These are phyloP conservation scores for Podospora didyma DNA, from an alignment of 495 filamentous ascomycete species.

Conservation along the genomic window DNA sequence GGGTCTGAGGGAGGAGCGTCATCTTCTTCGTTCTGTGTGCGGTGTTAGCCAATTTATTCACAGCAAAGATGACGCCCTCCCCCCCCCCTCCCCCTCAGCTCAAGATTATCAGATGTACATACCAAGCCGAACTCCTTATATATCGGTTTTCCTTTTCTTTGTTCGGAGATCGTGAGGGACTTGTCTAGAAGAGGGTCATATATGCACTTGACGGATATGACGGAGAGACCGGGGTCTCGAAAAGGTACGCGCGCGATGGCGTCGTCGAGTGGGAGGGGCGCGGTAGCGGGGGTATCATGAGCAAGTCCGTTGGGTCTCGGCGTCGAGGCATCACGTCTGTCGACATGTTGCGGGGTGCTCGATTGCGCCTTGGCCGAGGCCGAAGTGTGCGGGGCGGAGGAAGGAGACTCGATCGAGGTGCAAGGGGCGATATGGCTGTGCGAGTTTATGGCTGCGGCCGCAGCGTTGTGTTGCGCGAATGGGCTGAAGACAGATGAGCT, in stretches of 20 bases:
- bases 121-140: slow-evolving; percentile 69
- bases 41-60: slow-evolving; percentile 49
- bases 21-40: slow-evolving; percentile 54
- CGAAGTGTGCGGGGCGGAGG: slow-evolving; percentile 45
- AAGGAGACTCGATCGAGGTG: slow-evolving; percentile 73
- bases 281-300: slow-evolving; percentile 47
- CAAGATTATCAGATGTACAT: slow-evolving; percentile 46
- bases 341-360: slow-evolving; percentile 28
- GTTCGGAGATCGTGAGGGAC: slow-evolving; percentile 56
- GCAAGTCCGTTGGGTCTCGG: slow-evolving; percentile 21
- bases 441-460: slow-evolving; percentile 45
- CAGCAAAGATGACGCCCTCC: slow-evolving; percentile 54
- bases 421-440: slow-evolving; percentile 67
- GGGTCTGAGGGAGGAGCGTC: slow-evolving; percentile 70
- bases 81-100: slow-evolving; percentile 35
- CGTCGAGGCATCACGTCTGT: slow-evolving; percentile 19
- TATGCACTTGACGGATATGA: slow-evolving; percentile 64
- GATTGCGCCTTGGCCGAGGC: slow-evolving; percentile 32
- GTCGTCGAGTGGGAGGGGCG: slow-evolving; percentile 24
- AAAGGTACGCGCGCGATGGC: slow-evolving; percentile 50
- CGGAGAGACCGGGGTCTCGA: slow-evolving; percentile 55
- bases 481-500: slow-evolving; percentile 62
- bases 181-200: slow-evolving; percentile 64
- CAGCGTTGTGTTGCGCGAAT: slow-evolving; percentile 40
- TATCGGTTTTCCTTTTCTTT: slow-evolving; percentile 61